These are phyloP conservation scores for Aspergillus vadensis DNA, from an alignment of 2,329 filamentous ascomycete species.

Conservation along the genomic window DNA sequence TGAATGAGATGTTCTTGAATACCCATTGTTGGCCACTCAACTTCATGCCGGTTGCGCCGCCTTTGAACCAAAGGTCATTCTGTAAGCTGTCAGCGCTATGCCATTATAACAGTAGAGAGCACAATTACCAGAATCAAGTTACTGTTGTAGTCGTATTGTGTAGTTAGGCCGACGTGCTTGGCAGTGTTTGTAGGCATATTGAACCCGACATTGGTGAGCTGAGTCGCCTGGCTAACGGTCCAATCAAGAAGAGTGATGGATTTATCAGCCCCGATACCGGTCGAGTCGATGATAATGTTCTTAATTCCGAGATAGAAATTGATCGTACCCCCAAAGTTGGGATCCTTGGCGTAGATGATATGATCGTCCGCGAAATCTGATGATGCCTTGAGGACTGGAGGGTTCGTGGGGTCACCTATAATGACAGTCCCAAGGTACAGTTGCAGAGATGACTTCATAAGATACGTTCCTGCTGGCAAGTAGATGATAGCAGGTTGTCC, in stretches of 20 bases:
- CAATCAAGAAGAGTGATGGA: constrained; percentile 41
- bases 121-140: constrained; percentile 33
- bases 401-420: constrained; percentile 42
- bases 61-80: constrained; percentile 31
- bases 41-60: constrained; percentile 34
- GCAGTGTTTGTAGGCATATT: constrained; percentile 37
- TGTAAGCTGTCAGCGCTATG: constrained; percentile 12
- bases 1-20: constrained; percentile 57
- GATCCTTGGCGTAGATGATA: constrained; percentile 55
- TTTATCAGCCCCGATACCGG: constrained; percentile 26
- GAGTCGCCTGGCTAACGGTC: constrained; percentile 42
- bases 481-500: constrained; percentile 35
- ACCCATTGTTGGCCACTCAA: constrained; percentile 38
- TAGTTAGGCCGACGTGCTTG: constrained; percentile 39
- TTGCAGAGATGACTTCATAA: constrained; percentile 27
- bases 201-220: constrained; percentile 43
- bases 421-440: constrained; percentile 39
- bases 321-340: constrained; percentile 30
- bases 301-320: constrained; percentile 43
- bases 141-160: constrained; percentile 33
- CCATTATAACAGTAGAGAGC: too few relatives aligned
- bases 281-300: constrained; percentile 44
- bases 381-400: constrained; percentile 56
- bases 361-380: constrained; percentile 56
- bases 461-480: constrained; percentile 34